Evolutionary conservation across 331 rosid genomes (phyloP).

Genomic region (Dryas integrifolia): DNA sequence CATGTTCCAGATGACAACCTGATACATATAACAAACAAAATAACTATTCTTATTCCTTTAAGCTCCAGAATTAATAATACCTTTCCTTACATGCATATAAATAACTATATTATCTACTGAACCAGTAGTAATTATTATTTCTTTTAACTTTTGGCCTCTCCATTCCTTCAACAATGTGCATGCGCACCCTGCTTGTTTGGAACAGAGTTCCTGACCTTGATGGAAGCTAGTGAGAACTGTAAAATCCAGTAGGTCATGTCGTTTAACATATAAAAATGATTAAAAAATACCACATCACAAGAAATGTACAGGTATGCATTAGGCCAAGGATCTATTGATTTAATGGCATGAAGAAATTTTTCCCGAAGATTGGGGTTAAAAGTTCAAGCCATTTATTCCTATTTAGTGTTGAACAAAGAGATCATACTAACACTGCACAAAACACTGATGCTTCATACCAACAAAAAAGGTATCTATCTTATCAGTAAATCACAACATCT

Average conservation of each 20-base stretch:
- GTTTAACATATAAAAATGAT: not conserved
- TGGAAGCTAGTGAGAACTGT: not conserved
- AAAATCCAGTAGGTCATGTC: not conserved
- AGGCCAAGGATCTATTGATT: not conserved
- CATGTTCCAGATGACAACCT: conserved; percentile 81
- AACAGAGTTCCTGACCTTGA: conserved; percentile 2
- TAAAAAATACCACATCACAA: not conserved
- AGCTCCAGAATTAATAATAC: not conserved
- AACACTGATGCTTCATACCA: not conserved
- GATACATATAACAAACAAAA: conserved; percentile 21
- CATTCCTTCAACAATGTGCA: not conserved
- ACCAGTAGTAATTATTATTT: not conserved
- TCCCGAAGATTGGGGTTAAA: not conserved
- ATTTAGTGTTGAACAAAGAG: no score
- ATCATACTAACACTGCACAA: not conserved
- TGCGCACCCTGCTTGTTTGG: not conserved
- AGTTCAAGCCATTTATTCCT: not conserved
- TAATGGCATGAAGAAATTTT: no score
- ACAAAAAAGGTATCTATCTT: not conserved
- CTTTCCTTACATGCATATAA: conserved; percentile 7
- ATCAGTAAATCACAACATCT: not conserved
- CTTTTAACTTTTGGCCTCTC: not conserved
- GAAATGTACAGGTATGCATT: not conserved
- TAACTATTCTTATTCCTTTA: not conserved
- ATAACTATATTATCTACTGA: not conserved